A percentile compares a stretch with the other conserved stretches of the same genome.
Evolutionary conservation across 768 basidiomycete genomes (phyloP).

Genomic region (Candolleomyces eurysporus): DNA sequence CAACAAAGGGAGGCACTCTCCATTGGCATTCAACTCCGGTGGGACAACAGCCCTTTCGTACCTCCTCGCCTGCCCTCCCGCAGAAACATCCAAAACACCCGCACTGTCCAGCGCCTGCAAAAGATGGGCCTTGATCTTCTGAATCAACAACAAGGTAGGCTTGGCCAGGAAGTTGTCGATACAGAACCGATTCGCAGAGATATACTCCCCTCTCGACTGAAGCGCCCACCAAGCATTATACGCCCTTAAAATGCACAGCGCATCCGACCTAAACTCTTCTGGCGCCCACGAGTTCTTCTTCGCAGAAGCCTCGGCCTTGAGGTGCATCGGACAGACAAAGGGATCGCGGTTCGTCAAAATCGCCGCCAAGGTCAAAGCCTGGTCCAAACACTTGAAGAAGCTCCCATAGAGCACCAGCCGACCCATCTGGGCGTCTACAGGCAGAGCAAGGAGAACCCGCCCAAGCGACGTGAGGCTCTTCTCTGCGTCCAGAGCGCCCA

Average conservation of each 20-base stretch:
- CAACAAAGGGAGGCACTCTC: constrained; percentile 72
- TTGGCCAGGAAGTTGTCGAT: constrained; percentile 85
- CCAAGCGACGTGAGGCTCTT: constrained; percentile 86
- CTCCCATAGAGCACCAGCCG: constrained; percentile 86
- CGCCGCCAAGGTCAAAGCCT: constrained; percentile 86
- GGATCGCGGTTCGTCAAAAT: constrained; percentile 89
- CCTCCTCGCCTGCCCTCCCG: constrained; percentile 44
- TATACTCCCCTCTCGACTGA: constrained; percentile 64
- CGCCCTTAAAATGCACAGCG: constrained; percentile 73
- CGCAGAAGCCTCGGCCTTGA: constrained; percentile 66
- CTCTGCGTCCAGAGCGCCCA: constrained; percentile 77
- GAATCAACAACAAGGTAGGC: constrained; percentile 77
- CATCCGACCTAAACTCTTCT: constrained; percentile 79
- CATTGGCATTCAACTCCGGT: constrained; percentile 65
- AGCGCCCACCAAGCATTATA: constrained; percentile 80
- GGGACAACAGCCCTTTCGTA: constrained; percentile 47
- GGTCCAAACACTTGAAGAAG: constrained; percentile 91
- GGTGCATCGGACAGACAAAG: constrained; percentile 79
- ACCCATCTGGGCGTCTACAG: constrained; percentile 88
- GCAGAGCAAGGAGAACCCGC: constrained; percentile 82
- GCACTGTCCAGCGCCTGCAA: constrained; percentile 73
- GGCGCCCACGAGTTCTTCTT: constrained; percentile 80
- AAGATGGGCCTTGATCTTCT: constrained; percentile 77
- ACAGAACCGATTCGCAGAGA: constrained; percentile 72
- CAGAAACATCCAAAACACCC: constrained; percentile 81